Conservation (phyloP, 257 asterid genomes). For the Echium plantagineum region DNA sequence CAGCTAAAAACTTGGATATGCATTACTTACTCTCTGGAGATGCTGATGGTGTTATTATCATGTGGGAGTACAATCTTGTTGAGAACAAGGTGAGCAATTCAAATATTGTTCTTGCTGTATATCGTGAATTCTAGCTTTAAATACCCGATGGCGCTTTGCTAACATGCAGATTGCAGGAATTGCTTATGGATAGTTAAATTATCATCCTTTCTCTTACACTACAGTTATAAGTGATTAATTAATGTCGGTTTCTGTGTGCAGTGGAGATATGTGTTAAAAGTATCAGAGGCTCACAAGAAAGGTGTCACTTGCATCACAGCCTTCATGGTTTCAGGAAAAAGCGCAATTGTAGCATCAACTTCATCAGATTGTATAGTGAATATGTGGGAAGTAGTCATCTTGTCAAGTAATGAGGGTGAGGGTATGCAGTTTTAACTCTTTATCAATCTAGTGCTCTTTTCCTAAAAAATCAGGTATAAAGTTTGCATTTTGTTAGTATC, state of each 20-base stretch:
- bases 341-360: slow-evolving; percentile 71
- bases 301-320: slow-evolving; percentile 87
- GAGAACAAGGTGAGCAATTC: slow-evolving; percentile 50
- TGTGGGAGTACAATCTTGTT: slow-evolving; percentile 67
- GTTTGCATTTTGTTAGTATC: not conserved
- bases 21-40: slow-evolving; percentile 86
- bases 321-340: slow-evolving; percentile 49
- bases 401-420: slow-evolving; percentile 53
- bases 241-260: slow-evolving; percentile 13
- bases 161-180: not conserved
- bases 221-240: slow-evolving; percentile 10
- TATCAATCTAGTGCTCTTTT: not conserved
- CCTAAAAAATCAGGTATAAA: not conserved
- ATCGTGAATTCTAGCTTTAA: not conserved
- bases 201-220: slow-evolving; percentile 2
- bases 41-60: slow-evolving; percentile 65
- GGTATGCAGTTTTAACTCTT: slow-evolving; percentile 6
- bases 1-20: slow-evolving; percentile 51
- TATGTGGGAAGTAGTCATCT: slow-evolving; percentile 60
- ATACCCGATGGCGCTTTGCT: not conserved
- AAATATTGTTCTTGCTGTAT: not conserved
- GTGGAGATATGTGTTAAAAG: slow-evolving; percentile 80
- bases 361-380: slow-evolving; percentile 79
- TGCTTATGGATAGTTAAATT: not conserved
- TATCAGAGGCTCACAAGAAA: slow-evolving; percentile 67